These are phyloP conservation scores for Aspergillus biplanus DNA, from an alignment of 495 filamentous ascomycete genomes.

Conservation along the genomic window DNA sequence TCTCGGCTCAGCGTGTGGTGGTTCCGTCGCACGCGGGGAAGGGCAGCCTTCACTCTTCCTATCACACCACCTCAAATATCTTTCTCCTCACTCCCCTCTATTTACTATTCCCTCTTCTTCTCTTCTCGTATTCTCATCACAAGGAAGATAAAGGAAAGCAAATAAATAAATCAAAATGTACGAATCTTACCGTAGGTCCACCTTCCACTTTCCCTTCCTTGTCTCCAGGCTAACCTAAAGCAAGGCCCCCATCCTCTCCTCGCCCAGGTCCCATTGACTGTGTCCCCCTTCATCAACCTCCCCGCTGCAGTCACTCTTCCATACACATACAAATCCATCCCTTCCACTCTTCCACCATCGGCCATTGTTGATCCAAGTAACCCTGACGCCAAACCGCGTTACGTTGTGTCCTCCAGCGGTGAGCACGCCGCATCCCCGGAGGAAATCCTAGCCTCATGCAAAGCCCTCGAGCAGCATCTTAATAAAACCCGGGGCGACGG, in stretches of 20 bases:
- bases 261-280: slow-evolving; percentile 87
- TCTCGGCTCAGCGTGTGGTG: no score
- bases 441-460: slow-evolving; percentile 79
- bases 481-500: slow-evolving; percentile 65
- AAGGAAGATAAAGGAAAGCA: no score
- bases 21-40: no score
- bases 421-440: slow-evolving; percentile 80
- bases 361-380: slow-evolving; percentile 58
- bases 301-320: slow-evolving; percentile 89
- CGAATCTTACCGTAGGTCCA: slow-evolving; percentile 47
- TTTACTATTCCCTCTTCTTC: no score
- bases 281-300: slow-evolving; percentile 92
- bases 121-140: no score
- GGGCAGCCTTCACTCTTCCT: no score
- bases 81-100: no score
- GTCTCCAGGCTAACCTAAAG: slow-evolving; percentile 22
- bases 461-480: slow-evolving; percentile 75
- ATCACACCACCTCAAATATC: no score
- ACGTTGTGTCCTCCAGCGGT: slow-evolving; percentile 71
- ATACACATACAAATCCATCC: slow-evolving; percentile 90
- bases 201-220: neutral
- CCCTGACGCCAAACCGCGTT: slow-evolving; percentile 56
- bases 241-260: slow-evolving; percentile 84
- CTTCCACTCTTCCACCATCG: slow-evolving; percentile 81
- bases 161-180: slow-evolving; percentile 37